These are phyloP conservation scores for Trifolium fragiferum DNA, from an alignment of 306 rosid genomes.

Conservation along the genomic window DNA sequence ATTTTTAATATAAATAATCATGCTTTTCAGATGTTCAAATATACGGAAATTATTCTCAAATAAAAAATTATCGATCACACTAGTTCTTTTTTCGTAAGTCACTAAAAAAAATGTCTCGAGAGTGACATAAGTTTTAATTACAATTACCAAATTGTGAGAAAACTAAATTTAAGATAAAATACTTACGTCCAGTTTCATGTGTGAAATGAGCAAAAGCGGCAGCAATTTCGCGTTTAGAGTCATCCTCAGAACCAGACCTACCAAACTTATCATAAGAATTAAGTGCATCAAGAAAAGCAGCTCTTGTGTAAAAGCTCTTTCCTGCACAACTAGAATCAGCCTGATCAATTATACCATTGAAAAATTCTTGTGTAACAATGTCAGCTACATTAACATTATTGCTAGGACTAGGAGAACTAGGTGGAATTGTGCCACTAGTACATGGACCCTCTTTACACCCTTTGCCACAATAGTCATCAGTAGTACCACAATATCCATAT, in stretches of 20 bases:
- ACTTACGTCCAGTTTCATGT: constrained; percentile 82
- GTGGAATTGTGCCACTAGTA: constrained; percentile 3
- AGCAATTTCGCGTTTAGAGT: constrained; percentile 83
- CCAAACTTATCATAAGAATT: constrained; percentile 59
- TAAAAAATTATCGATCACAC: not conserved
- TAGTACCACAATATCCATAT: constrained; percentile 65
- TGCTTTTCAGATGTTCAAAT: too few relatives aligned
- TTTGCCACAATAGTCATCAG: constrained; percentile 53
- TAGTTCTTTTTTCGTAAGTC: too few relatives aligned
- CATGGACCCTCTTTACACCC: constrained; percentile 75
- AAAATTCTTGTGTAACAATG: constrained; percentile 59
- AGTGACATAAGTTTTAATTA: too few relatives aligned
- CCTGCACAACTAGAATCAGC: constrained; percentile 65
- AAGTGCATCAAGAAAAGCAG: constrained; percentile 59
- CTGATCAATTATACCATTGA: constrained; percentile 55
- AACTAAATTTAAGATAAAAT: not conserved
- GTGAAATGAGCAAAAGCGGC: constrained; percentile 90
- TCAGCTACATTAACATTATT: constrained; percentile 56
- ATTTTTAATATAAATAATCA: too few relatives aligned
- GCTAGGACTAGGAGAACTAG: constrained; percentile 13
- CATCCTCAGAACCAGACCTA: constrained; percentile 46
- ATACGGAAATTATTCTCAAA: too few relatives aligned
- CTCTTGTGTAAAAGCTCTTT: constrained; percentile 61
- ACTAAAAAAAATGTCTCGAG: too few relatives aligned
- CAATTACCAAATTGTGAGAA: too few relatives aligned